Base-by-base conservation (phyloP, 139 green algal species). In the Chlamydomonas sp. region DNA sequence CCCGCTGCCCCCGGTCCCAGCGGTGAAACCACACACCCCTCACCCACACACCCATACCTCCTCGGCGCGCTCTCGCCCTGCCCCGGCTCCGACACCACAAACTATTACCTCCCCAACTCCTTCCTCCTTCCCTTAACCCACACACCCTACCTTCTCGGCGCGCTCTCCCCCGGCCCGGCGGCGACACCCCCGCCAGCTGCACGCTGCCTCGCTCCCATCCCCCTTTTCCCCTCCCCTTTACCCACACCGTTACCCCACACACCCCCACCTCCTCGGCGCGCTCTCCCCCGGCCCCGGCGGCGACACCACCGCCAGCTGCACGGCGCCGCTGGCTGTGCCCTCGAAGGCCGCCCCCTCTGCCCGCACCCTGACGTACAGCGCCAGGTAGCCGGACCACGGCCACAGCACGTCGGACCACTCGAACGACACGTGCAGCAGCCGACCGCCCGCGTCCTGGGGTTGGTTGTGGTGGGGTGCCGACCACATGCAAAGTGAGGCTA, bases 371-470 rank as follows among this genome's bases (percentile, higher is more conserved):
- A 99, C 89, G 92, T 96, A 99, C 4, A 99, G 74, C 2, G 93
- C 96, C 76, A 99, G 92, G 93, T 96, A 98, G 49, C 98, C 97
- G 2, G 95, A 97, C 97, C 97, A 99, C 60, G 98, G 98, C 98
- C 98, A 99, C 66, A 99, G 89, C 68, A 95, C 75, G 57, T 94
- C 86, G 60, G 90, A 94, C 86, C 95, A 95, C 67, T 95, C 93
- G 90, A 99, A 99, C 12, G 89, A 78, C 72, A 99, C 86, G 79
- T 98, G 91, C 74, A 99, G 92, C n/a, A 95, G 87, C 57, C 89
- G 59, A 0, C 96, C 97, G 57, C 86, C 93, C 16, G 92, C 93
- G 83, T 98, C 79, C 31, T 49, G 31, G 31, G 31, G 31, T 49
- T 49, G 31, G 0, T 67, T 86, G 1, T 49, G 31, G 31, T 49